Evolutionary conservation across 306 rosid species (phyloP), one percentile per base, ranked within the genome.

Genomic region (Vachellia pachyceras): DNA sequence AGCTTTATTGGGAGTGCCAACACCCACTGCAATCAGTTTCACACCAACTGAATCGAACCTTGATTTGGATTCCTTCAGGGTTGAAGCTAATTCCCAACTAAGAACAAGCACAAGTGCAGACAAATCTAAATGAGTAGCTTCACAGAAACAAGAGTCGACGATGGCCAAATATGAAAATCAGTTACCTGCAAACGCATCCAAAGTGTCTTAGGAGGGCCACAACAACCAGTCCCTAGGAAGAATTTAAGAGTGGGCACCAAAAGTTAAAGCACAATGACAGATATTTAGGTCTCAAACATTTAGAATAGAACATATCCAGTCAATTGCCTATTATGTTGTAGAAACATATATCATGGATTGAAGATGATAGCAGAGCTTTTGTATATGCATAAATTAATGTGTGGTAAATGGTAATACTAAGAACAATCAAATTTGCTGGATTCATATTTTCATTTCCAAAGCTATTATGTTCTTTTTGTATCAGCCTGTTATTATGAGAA

Each of bases 131-230:
- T n/a, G 68, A 73, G 71, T 72, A 61, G 44, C 72, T 10, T 39
- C 77, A 85, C 40, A 42, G 41, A 10, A 86, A 66, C 52, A 57
- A 41, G 29, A 40, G 64, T 80, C 49, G 29, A 58, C 37, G 40
- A 35, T 68, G 49, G 49, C n/a, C 69, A 78, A 78, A 72, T 5
- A 17, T 46, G 80, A 42, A 73, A 54, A 77, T 75, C 69, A 77
- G 64, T 88, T 89, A 91, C 98, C 99, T 91, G 90, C 95, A 95
- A 69, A 77, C 65, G 81, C 99, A 95, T 82, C 97, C 99, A 78
- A 91, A 95, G 84, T 93, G 97, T 87, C 97, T 91, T 87, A 95
- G 79, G 22, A 95, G 90, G 18, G 97, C 99, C 86, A 95, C 97
- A 83, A 91, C 94, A 83, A 91, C 95, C n/a, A 92, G 57, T 69